phyloP scores from a whole-genome alignment of 2,329 filamentous ascomycete genomes.

The Diaporthe amygdali region DNA sequence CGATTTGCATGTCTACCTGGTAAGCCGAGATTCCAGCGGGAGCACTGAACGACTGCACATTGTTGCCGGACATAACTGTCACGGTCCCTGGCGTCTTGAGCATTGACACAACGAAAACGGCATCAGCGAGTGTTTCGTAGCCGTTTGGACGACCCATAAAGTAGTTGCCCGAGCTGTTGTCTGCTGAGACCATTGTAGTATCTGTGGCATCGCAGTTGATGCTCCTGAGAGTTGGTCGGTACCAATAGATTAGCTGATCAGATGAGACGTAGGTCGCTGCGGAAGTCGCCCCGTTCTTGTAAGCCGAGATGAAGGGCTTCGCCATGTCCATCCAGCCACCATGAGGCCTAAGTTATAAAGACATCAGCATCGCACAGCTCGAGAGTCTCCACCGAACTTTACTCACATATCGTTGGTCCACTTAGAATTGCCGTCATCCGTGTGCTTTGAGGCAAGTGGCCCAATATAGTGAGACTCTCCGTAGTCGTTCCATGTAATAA shows the following conservation, averaged over 20 bases:
- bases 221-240: conserved; percentile 51
- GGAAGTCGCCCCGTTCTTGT: conserved; percentile 48
- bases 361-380: background rate
- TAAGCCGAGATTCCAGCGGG: conserved; percentile 50
- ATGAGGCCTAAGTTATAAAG: conserved; percentile 40
- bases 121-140: conserved; percentile 52
- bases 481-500: conserved; percentile 55
- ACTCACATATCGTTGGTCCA: conserved; percentile 53
- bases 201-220: conserved; percentile 58
- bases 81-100: conserved; percentile 50
- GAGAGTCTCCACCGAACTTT: background rate
- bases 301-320: conserved; percentile 58
- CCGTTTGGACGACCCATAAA: conserved; percentile 57
- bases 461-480: conserved; percentile 62
- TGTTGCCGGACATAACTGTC: conserved; percentile 49
- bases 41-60: conserved; percentile 47
- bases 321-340: conserved; percentile 59
- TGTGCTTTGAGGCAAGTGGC: conserved; percentile 49
- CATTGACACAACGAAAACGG: conserved; percentile 58
- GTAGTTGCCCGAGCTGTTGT: conserved; percentile 55
- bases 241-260: conserved; percentile 62
- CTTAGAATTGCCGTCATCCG: conserved; percentile 49
- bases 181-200: conserved; percentile 49
- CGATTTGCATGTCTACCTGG: conserved; percentile 51
- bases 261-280: conserved; percentile 43